Evolutionary conservation across 1,139 yeast genomes (phyloP).

Genomic region (Blastobotrys aristatus): DNA sequence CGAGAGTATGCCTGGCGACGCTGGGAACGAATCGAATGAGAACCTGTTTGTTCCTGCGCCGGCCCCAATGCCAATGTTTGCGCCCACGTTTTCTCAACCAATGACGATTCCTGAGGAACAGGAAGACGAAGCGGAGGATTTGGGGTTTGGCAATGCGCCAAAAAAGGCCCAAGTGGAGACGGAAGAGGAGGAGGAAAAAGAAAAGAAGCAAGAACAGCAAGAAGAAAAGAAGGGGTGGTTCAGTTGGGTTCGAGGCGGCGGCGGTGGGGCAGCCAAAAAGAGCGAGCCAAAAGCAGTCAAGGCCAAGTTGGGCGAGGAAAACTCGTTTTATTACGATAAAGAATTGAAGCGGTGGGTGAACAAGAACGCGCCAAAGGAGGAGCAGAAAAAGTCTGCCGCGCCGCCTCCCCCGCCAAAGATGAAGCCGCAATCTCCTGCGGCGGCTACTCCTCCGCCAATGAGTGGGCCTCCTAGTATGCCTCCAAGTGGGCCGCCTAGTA

Average conservation of each 20-base stretch:
- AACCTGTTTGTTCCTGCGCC: conserved; percentile 13
- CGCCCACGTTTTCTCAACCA: conserved; percentile 9
- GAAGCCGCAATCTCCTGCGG: conserved; percentile 13
- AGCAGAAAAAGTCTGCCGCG: conserved; percentile 52
- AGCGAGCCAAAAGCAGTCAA: conserved; percentile 69
- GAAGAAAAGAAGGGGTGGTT: conserved; percentile 19
- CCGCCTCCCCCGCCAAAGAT: conserved; percentile 69
- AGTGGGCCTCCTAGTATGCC: conserved; percentile 16
- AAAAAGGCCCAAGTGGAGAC: conserved; percentile 16
- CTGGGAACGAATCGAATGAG: not conserved
- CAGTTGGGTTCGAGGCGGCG: conserved; percentile 38
- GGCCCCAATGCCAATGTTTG: conserved; percentile 6
- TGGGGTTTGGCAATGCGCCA: conserved; percentile 27
- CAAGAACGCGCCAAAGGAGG: conserved; percentile 67
- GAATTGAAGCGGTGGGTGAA: conserved; percentile 84
- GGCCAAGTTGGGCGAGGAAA: conserved; percentile 84
- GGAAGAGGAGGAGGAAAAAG: conserved; percentile 16
- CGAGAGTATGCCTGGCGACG: not conserved
- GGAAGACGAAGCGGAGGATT: conserved; percentile 31
- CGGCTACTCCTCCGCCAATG: conserved; percentile 22
- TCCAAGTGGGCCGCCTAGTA: not conserved
- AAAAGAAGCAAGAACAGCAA: conserved; percentile 18
- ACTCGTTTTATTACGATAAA: conserved; percentile 73
- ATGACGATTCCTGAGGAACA: conserved; percentile 25
- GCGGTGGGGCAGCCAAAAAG: conserved; percentile 44